Percentiles rank a stretch among this genome's conserved stretches.
These are phyloP conservation scores for Inga leiocalycina DNA, from an alignment of 306 rosid species.

Conservation along the genomic window DNA sequence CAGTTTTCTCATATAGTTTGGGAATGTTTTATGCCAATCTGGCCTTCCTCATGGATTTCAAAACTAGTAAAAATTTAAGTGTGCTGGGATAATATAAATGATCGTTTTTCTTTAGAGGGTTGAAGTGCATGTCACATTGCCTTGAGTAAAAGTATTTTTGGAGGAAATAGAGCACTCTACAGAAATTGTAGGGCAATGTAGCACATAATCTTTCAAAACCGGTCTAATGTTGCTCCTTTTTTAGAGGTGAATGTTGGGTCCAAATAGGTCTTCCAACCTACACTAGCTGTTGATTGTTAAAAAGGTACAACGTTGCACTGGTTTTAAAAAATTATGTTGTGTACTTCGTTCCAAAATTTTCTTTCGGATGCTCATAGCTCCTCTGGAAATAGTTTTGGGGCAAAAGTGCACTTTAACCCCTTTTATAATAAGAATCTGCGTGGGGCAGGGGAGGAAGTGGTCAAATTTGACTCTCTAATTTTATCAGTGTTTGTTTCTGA, in stretches of 20 bases:
- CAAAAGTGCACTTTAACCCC: background rate
- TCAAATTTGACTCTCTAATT: background rate
- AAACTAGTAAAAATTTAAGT: background rate
- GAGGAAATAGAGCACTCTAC: background rate
- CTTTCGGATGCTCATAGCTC: background rate
- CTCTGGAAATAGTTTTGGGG: background rate
- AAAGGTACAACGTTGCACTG: background rate
- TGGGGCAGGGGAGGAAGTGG: background rate
- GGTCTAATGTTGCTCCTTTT: background rate
- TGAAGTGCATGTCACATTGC: background rate
- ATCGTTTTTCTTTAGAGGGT: background rate
- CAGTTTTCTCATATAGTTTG: conserved; percentile 20
- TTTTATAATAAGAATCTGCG: background rate
- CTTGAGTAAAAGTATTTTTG: background rate
- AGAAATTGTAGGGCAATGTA: background rate
- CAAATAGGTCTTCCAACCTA: background rate
- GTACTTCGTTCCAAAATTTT: background rate
- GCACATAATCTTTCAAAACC: background rate
- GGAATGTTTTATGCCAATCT: background rate
- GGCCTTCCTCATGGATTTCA: conserved; percentile 10
- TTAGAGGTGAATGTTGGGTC: background rate
- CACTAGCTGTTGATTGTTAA: background rate
- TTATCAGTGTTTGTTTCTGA: background rate
- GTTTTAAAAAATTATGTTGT: background rate
- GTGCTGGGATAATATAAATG: background rate